Evolutionary conservation across 805 yeast genomes (phyloP).

Genomic region (Sugiyamaella lignohabitans): DNA sequence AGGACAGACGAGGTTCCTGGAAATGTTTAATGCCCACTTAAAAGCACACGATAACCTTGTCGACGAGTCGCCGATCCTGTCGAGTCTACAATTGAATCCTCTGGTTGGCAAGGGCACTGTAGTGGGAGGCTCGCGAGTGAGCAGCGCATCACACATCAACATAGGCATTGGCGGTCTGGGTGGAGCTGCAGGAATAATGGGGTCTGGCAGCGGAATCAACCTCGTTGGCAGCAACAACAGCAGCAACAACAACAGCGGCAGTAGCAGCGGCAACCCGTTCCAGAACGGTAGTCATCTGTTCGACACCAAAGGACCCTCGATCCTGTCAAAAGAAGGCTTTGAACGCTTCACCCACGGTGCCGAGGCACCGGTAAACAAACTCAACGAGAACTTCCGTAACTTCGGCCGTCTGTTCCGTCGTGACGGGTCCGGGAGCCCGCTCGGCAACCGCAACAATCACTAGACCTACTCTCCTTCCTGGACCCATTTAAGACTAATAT

Average conservation of each 20-base stretch:
- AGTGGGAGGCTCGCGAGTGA: not conserved
- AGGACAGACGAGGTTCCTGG: constrained; percentile 36
- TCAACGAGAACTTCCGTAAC: constrained; percentile 59
- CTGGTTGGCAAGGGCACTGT: not conserved
- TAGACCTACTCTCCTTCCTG: no score
- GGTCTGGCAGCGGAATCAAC: not conserved
- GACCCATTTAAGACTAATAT: not conserved
- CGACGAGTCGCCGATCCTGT: constrained; percentile 27
- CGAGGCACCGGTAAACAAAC: constrained; percentile 54
- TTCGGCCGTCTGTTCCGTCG: constrained; percentile 54
- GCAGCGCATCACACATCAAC: not conserved
- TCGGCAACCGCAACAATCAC: not conserved
- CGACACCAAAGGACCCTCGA: constrained; percentile 5
- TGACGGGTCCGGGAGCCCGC: constrained; percentile 22
- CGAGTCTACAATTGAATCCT: constrained; percentile 1
- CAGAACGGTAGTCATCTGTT: constrained; percentile 8
- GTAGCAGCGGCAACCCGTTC: constrained; percentile 3
- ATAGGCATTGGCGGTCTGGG: not conserved
- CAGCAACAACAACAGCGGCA: not conserved
- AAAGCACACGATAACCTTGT: constrained; percentile 31
- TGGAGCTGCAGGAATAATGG: not conserved
- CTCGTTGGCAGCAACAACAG: not conserved
- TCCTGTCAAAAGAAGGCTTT: constrained; percentile 20
- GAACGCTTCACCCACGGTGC: constrained; percentile 37
- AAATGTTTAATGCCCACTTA: constrained; percentile 36